A percentile compares a stretch with the other conserved stretches of the same genome.
Evolutionary conservation across 2,329 filamentous ascomycete species (phyloP).

Genomic region (Epichloe sp.): DNA sequence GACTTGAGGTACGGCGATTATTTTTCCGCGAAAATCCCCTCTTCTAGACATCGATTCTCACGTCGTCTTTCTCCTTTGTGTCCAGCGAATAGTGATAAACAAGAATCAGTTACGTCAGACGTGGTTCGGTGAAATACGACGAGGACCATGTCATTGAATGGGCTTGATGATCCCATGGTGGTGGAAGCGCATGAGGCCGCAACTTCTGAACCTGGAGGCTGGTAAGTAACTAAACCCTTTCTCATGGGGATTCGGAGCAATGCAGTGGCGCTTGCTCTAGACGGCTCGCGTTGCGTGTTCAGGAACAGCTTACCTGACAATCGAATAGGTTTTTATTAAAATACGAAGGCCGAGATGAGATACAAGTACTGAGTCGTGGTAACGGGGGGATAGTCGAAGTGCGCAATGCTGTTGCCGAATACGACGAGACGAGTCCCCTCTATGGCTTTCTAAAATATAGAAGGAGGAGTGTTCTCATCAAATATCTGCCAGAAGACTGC

Average conservation of each 20-base stretch:
- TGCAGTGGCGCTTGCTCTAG: not conserved
- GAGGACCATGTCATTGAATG: slow-evolving; percentile 79
- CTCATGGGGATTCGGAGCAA: not conserved
- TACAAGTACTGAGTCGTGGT: slow-evolving; percentile 65
- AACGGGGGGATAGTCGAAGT: slow-evolving; percentile 75
- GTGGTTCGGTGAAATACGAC: not conserved
- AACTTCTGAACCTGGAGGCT: slow-evolving; percentile 76
- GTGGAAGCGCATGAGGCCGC: slow-evolving; percentile 75
- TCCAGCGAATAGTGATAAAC: not conserved
- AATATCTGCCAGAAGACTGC: slow-evolving; percentile 81
- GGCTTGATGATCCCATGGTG: slow-evolving; percentile 69
- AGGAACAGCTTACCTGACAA: slow-evolving; percentile 7
- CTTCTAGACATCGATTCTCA: not conserved
- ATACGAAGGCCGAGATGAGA: slow-evolving; percentile 78
- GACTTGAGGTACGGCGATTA: not conserved
- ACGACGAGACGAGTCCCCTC: slow-evolving; percentile 69
- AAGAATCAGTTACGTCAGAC: not conserved
- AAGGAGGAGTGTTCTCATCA: slow-evolving; percentile 79
- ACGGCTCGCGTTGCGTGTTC: not conserved
- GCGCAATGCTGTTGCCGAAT: slow-evolving; percentile 61
- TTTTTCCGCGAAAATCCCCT: not conserved
- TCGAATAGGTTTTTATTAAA: slow-evolving; percentile 76
- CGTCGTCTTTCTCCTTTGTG: not conserved
- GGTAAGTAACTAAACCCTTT: slow-evolving; percentile 43
- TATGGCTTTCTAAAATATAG: slow-evolving; percentile 88